Evolutionary conservation across 306 rosid genomes (phyloP).

Genomic region (Pterocarpus santalinus): DNA sequence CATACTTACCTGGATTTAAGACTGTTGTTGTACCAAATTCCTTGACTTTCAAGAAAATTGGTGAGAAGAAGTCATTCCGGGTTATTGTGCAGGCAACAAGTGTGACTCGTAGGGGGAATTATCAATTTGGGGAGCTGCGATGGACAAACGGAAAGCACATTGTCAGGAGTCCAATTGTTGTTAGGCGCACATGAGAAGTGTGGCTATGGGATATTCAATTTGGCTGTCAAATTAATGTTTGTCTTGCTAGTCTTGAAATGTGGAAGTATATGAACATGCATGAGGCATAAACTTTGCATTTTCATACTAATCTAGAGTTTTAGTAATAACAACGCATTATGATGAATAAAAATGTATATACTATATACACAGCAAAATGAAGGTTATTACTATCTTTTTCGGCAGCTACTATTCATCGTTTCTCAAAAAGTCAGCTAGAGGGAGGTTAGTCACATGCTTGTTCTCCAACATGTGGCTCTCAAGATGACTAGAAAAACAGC

Average conservation of each 20-base stretch:
- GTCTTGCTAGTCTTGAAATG: background rate
- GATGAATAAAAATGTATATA: too few relatives aligned
- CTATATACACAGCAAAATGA: too few relatives aligned
- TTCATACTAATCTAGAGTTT: too few relatives aligned
- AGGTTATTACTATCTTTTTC: too few relatives aligned
- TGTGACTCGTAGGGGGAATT: conserved; percentile 19
- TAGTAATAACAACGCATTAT: background rate
- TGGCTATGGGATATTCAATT: too few relatives aligned
- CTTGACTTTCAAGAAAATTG: conserved; percentile 52
- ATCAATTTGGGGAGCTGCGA: conserved; percentile 42
- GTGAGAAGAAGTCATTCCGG: conserved; percentile 65
- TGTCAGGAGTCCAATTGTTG: conserved; percentile 67
- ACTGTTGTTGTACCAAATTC: conserved; percentile 53
- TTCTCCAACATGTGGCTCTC: background rate
- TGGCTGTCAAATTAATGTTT: background rate
- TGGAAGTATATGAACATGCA: too few relatives aligned
- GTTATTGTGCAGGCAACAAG: conserved; percentile 47
- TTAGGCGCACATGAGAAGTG: conserved; percentile 31
- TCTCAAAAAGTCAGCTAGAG: too few relatives aligned
- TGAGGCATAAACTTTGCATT: too few relatives aligned
- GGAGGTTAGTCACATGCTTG: too few relatives aligned
- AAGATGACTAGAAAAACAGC: too few relatives aligned
- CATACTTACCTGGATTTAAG: conserved; percentile 51
- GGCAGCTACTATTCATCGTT: too few relatives aligned
- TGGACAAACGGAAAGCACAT: conserved; percentile 66